Conservation (phyloP, 2,329 filamentous ascomycete genomes). For the Zymoseptoria crescenta region DNA sequence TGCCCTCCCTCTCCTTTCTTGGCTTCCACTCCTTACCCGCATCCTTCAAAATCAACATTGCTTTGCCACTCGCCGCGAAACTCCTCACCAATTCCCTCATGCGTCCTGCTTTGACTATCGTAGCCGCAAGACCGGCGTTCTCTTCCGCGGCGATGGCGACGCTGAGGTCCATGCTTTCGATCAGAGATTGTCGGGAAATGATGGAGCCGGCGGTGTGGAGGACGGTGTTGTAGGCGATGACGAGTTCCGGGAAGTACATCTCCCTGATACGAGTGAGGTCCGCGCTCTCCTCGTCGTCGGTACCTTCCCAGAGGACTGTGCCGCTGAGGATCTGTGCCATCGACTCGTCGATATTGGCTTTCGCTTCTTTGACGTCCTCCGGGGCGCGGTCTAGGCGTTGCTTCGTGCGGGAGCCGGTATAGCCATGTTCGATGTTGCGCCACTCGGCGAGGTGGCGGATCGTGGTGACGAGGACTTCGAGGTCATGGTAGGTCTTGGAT, state of each 20-base stretch:
- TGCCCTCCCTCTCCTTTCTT: constrained; percentile 36
- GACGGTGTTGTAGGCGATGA: constrained; percentile 75
- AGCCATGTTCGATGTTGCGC: constrained; percentile 35
- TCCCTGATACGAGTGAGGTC: constrained; percentile 61
- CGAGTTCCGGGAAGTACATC: constrained; percentile 74
- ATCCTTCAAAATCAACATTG: constrained; percentile 49
- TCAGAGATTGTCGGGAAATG: constrained; percentile 65
- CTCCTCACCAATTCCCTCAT: constrained; percentile 44
- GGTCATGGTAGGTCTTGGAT: constrained; percentile 34
- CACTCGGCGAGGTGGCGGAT: constrained; percentile 37
- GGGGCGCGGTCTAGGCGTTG: constrained; percentile 19
- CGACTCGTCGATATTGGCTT: constrained; percentile 32
- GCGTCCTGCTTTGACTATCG: constrained; percentile 33
- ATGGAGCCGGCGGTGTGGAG: constrained; percentile 71
- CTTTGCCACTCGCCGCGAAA: constrained; percentile 70
- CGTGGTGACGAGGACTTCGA: constrained; percentile 37
- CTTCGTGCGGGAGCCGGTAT: constrained; percentile 20
- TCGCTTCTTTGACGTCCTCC: constrained; percentile 29
- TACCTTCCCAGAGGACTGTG: constrained; percentile 22
- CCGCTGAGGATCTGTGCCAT: constrained; percentile 32
- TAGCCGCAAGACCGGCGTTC: constrained; percentile 26
- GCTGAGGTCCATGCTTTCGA: constrained; percentile 82
- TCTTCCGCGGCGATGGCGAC: constrained; percentile 57
- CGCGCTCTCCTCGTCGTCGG: constrained; percentile 45
- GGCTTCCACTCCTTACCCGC: constrained; percentile 34